Conservation (phyloP, 176 grass and related monocot species). For the Triticum monococcum region DNA sequence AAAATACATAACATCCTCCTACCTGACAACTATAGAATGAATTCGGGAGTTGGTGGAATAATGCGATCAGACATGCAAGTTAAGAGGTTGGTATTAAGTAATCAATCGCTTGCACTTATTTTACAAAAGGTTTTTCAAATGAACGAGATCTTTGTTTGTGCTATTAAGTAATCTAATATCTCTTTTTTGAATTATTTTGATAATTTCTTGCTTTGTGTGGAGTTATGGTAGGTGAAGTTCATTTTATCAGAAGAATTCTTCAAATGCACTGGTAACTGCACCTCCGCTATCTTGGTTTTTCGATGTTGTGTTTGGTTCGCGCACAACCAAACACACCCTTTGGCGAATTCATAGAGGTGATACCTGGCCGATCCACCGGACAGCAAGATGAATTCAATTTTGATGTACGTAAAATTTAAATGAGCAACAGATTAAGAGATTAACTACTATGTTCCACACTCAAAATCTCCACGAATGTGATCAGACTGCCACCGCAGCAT, state of each 20-base stretch:
- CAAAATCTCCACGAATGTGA: slow-evolving; percentile 8
- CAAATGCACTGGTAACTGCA: not conserved
- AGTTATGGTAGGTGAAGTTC: not conserved
- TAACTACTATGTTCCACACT: not conserved
- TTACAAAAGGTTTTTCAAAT: no score
- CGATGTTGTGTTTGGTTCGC: not conserved
- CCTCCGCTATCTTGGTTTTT: not conserved
- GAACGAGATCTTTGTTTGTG: no score
- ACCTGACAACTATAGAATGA: not conserved
- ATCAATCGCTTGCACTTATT: not conserved
- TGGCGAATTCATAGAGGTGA: not conserved
- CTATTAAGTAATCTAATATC: not conserved
- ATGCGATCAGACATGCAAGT: not conserved
- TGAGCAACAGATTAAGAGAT: not conserved
- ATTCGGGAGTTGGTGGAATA: slow-evolving; percentile 12
- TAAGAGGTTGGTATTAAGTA: not conserved
- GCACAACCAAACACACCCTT: not conserved
- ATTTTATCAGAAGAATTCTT: not conserved
- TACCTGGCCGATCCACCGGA: not conserved
- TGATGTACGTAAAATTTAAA: not conserved
- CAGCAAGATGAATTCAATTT: slow-evolving; percentile 18
- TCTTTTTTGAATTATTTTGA: not conserved
- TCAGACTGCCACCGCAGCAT: not conserved
- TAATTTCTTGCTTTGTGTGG: not conserved
- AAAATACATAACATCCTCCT: not conserved